Percentiles rank a stretch among this genome's conserved stretches.
Conservation (phyloP, 2,329 filamentous ascomycete genomes). For the Alternaria arborescens region DNA sequence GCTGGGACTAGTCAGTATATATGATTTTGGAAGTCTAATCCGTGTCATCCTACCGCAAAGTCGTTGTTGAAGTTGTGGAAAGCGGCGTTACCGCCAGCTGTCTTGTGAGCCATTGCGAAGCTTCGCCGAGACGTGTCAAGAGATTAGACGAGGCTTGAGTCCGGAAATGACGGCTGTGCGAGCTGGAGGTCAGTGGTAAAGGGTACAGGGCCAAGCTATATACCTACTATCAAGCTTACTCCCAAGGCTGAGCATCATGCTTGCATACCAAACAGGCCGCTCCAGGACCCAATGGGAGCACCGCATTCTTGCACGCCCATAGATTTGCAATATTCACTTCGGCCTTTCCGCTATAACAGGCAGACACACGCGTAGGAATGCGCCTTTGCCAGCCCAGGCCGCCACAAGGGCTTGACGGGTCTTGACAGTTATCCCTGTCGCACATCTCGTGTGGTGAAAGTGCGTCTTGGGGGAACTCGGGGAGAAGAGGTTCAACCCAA, state of each 20-base stretch:
- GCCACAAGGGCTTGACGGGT: slow-evolving; percentile 15
- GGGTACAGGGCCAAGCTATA: slow-evolving; percentile 18
- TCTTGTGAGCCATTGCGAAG: slow-evolving; percentile 28
- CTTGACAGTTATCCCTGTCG: slow-evolving; percentile 4
- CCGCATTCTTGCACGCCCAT: slow-evolving; percentile 3
- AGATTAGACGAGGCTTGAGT: slow-evolving; percentile 21
- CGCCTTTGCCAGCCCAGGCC: slow-evolving; percentile 18
- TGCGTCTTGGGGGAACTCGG: not conserved
- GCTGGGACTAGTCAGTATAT: slow-evolving; percentile 29
- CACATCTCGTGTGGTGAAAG: slow-evolving; percentile 7
- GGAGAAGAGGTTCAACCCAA: slow-evolving; percentile 1
- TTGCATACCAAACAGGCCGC: not conserved
- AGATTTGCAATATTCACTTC: not conserved
- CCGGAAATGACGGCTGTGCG: slow-evolving; percentile 3
- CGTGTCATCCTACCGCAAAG: slow-evolving; percentile 38
- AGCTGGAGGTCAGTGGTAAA: slow-evolving; percentile 5
- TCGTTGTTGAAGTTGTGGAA: slow-evolving; percentile 41
- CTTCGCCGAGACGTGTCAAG: slow-evolving; percentile 18
- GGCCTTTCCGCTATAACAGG: slow-evolving; percentile 8
- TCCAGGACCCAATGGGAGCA: slow-evolving; percentile 5
- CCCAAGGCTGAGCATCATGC: slow-evolving; percentile 1
- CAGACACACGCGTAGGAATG: not conserved
- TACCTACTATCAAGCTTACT: slow-evolving; percentile 15
- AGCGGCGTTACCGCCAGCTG: slow-evolving; percentile 34
- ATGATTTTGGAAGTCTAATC: not conserved